Conservation (phyloP, 2,329 filamentous ascomycete genomes). For the Cytospora schulzeri region DNA sequence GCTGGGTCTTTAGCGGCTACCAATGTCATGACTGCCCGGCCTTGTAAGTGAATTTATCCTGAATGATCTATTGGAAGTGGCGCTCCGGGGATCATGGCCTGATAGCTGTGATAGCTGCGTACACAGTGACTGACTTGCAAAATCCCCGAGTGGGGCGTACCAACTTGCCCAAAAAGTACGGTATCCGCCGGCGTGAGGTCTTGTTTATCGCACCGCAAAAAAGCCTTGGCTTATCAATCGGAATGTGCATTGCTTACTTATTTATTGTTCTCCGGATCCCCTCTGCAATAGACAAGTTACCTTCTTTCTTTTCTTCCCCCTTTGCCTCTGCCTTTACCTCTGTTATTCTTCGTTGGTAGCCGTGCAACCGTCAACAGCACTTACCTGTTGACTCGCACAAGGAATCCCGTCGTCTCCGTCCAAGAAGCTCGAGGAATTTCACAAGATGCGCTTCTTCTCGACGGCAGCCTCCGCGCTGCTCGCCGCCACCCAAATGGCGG, state of each 20-base stretch:
- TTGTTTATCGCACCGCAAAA: neutral
- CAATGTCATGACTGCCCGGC: neutral
- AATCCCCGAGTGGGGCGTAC: neutral
- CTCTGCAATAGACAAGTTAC: neutral
- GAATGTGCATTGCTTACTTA: neutral
- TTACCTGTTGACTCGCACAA: neutral
- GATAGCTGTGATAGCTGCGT: neutral
- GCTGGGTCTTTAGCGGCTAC: neutral
- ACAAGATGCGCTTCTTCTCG: slow-evolving; percentile 22
- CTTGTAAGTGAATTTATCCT: neutral
- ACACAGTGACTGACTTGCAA: too few relatives aligned
- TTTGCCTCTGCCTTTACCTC: neutral
- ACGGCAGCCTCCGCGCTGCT: slow-evolving; percentile 23
- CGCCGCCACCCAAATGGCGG: slow-evolving; percentile 17
- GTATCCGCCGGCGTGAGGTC: slow-evolving; percentile 5
- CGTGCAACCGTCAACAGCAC: neutral
- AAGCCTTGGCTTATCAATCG: neutral
- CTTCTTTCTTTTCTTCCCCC: neutral
- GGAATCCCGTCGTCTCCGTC: neutral
- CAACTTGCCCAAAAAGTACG: neutral
- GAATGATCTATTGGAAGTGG: neutral
- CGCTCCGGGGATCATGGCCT: neutral
- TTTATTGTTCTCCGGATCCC: neutral
- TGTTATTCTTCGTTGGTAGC: neutral
- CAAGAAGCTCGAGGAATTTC: neutral